These are phyloP conservation scores for Sporisorium exsertum DNA, from an alignment of 1,284 basidiomycete genomes.

Conservation along the genomic window DNA sequence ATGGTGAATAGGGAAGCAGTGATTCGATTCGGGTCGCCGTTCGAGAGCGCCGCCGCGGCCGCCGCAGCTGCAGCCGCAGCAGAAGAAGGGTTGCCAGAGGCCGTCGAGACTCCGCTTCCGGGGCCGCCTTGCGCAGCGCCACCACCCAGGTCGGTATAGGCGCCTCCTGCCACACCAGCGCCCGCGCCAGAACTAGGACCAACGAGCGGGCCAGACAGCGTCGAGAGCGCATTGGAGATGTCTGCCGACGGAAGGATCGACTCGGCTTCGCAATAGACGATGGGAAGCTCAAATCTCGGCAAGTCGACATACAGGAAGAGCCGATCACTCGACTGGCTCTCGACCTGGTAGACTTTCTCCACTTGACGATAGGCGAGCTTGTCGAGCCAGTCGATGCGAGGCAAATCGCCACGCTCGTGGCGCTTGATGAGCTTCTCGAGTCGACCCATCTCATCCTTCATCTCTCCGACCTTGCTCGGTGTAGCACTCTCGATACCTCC, in stretches of 20 bases:
- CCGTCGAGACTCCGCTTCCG: constrained; percentile 1
- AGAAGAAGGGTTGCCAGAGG: constrained; percentile 23
- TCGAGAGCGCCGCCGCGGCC: constrained; percentile 68
- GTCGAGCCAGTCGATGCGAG: constrained; percentile 95
- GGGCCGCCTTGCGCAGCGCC: constrained; percentile 14
- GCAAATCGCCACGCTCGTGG: constrained; percentile 92
- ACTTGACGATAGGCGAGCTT: constrained; percentile 91
- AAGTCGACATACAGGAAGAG: constrained; percentile 91
- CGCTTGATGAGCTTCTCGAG: constrained; percentile 97
- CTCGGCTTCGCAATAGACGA: constrained; percentile 83
- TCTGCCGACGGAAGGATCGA: constrained; percentile 23
- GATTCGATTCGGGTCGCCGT: constrained; percentile 67
- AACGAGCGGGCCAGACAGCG: constrained; percentile 15
- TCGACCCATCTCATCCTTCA: constrained; percentile 88
- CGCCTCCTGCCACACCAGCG: neutral
- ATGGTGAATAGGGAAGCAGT: constrained; percentile 80
- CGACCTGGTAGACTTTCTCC: constrained; percentile 74
- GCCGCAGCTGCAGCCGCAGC: constrained; percentile 42
- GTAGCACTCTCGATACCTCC: constrained; percentile 83
- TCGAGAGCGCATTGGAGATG: constrained; percentile 21
- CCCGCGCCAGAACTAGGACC: constrained; percentile 14
- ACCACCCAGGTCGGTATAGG: neutral
- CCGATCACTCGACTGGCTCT: constrained; percentile 49
- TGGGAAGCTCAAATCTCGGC: constrained; percentile 96
- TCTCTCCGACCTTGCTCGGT: constrained; percentile 71